Conservation (phyloP, 2,329 filamentous ascomycete species). For the Colletotrichum gloeosporioides region DNA sequence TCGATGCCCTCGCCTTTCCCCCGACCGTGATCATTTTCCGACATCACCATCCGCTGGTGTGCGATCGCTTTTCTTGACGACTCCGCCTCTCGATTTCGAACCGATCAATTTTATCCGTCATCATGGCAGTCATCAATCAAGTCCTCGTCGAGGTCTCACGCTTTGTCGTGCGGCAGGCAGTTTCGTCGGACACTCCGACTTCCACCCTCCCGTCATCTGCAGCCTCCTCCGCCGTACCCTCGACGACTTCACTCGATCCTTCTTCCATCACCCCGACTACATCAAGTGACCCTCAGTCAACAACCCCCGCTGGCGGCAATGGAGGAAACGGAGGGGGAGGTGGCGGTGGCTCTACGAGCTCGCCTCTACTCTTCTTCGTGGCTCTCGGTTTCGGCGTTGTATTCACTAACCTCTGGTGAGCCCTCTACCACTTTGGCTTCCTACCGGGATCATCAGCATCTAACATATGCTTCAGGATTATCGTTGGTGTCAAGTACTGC, state of each 20-base stretch:
- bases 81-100: neutral
- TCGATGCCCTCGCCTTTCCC: constrained; percentile 6
- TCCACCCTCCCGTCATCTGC: constrained; percentile 21
- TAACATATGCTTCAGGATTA: constrained; percentile 74
- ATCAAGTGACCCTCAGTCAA: neutral
- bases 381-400: constrained; percentile 97
- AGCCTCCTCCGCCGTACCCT: constrained; percentile 17
- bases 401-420: constrained; percentile 97
- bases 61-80: neutral
- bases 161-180: constrained; percentile 35
- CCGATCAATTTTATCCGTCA: neutral
- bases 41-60: constrained; percentile 9
- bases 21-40: constrained; percentile 10
- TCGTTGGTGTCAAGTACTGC: constrained; percentile 99
- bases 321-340: constrained; percentile 8
- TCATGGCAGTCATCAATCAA: constrained; percentile 42
- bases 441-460: neutral
- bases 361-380: constrained; percentile 77
- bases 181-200: constrained; percentile 15
- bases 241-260: constrained; percentile 19
- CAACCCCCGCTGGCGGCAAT: neutral
- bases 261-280: neutral
- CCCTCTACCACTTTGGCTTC: neutral
- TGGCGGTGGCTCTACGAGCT: constrained; percentile 39
- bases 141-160: constrained; percentile 40